These are phyloP conservation scores for Lathyrus sativus DNA, from an alignment of 306 rosid species.

Conservation along the genomic window DNA sequence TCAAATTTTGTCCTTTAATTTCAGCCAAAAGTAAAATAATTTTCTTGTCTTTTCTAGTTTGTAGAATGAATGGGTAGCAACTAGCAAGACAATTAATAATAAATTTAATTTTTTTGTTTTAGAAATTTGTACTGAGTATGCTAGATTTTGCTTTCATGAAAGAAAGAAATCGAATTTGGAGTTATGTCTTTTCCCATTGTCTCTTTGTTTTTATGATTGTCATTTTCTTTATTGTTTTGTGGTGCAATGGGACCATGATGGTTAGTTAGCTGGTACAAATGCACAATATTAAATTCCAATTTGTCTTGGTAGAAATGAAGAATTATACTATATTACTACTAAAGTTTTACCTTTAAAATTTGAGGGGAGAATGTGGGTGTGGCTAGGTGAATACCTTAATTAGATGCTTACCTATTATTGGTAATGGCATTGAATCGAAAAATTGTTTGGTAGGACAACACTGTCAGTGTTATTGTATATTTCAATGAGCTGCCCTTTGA, in stretches of 20 bases:
- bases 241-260: constrained; percentile 41
- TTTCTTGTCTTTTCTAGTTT: not conserved
- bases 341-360: constrained; percentile 2
- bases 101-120: not conserved
- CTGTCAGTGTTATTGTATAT: constrained; percentile 24
- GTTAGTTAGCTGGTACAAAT: constrained; percentile 36
- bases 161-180: constrained; percentile 21
- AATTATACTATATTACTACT: not conserved
- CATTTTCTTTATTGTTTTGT: constrained; percentile 35
- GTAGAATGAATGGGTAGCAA: not conserved
- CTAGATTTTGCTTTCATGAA: constrained; percentile 24
- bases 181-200: constrained; percentile 24
- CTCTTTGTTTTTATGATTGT: constrained; percentile 16
- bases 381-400: constrained; percentile 39
- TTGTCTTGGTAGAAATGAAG: constrained; percentile 31
- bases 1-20: constrained; percentile 6
- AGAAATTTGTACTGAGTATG: constrained; percentile 1
- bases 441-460: constrained; percentile 45
- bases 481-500: constrained; percentile 37
- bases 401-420: constrained; percentile 32
- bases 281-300: constrained; percentile 32
- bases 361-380: constrained; percentile 25
- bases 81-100: not conserved
- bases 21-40: constrained; percentile 2
- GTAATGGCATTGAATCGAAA: constrained; percentile 50